These are phyloP conservation scores for Trametes cinnabarina DNA, from an alignment of 768 basidiomycete species.

Conservation along the genomic window DNA sequence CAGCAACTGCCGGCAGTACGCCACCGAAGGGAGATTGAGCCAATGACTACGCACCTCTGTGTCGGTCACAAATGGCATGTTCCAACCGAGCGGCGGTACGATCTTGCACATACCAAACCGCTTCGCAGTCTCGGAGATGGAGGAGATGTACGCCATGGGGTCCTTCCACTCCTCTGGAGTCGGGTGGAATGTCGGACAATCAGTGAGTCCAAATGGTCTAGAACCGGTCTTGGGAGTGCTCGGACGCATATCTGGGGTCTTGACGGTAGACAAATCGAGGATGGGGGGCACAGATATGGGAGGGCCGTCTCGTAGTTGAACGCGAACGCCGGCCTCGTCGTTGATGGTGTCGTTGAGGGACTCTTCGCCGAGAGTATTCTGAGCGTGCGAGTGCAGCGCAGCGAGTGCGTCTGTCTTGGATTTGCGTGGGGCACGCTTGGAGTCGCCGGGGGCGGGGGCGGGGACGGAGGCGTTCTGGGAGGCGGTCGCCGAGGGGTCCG, in stretches of 20 bases:
- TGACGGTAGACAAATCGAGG: slow-evolving; percentile 70
- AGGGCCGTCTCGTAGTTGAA: slow-evolving; percentile 32
- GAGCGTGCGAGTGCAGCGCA: slow-evolving; percentile 68
- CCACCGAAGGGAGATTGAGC: not conserved
- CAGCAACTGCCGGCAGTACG: slow-evolving; percentile 15
- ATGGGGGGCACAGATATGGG: slow-evolving; percentile 62
- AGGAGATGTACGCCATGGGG: slow-evolving; percentile 89
- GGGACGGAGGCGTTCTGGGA: slow-evolving; percentile 31
- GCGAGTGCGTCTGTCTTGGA: slow-evolving; percentile 87
- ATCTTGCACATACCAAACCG: slow-evolving; percentile 94
- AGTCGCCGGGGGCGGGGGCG: slow-evolving; percentile 38
- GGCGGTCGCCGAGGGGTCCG: slow-evolving; percentile 28
- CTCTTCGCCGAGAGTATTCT: slow-evolving; percentile 54
- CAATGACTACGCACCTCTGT: slow-evolving; percentile 66
- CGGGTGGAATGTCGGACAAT: slow-evolving; percentile 89
- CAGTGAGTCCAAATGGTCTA: slow-evolving; percentile 81
- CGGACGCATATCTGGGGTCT: slow-evolving; percentile 56
- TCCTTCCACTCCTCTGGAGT: slow-evolving; percentile 90
- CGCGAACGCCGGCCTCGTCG: slow-evolving; percentile 48
- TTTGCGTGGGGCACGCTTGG: slow-evolving; percentile 75
- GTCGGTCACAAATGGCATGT: slow-evolving; percentile 94
- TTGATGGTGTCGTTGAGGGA: slow-evolving; percentile 47
- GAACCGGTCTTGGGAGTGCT: slow-evolving; percentile 40
- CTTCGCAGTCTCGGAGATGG: slow-evolving; percentile 67
- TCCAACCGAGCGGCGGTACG: slow-evolving; percentile 89